Evolutionary conservation across 495 filamentous ascomycete species (phyloP), one percentile per base, ranked within the genome.

Genomic region (Xylaria scruposa): DNA sequence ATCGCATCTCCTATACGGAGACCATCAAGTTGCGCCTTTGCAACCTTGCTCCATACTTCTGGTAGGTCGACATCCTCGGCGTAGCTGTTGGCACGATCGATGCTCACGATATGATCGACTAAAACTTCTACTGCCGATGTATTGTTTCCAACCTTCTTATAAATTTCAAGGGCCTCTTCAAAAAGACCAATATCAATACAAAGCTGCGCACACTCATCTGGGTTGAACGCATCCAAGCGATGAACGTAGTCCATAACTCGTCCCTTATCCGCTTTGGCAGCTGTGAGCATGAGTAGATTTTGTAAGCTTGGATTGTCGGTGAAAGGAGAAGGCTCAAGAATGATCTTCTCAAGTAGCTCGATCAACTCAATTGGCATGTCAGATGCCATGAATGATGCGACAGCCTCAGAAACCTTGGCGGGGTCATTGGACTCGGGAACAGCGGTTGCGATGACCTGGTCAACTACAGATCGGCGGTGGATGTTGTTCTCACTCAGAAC

Each of bases 41-140:
- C 97, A 73, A 99, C 94, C 85, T 91, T 93, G 86, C 96, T 98
- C 97, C 97, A 99, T n/a, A 99, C 97, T 76, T 97, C 94, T 8
- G 97, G 92, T 56, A 94, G 85, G 78, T 99, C 97, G 66, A 98
- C 93, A 72, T 94, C 94, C 78, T 99, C 97, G 29, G 96, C 97
- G 78, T 95, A 99, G 66, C 96, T 94, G 76, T 97, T 96, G 2
- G 97, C 95, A 73, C 97, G 92, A 79, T 99, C 97, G 78, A 99
- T 98, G 86, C 97, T 98, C 73, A 98, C 96, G 77, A 99, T 88
- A 78, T 99, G 92, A 78, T 99, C 96, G 54, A 99, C 93, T 19
- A 99, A 91, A 26, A 98, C 97, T 76, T 94, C 93, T 73, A 92
- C 90, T 38, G 97, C 97, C 29, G 92, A 91, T 66, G 89, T 84